phyloP scores from a whole-genome alignment of 371 early-diverging fungal species.

The Smittium mucronatum region DNA sequence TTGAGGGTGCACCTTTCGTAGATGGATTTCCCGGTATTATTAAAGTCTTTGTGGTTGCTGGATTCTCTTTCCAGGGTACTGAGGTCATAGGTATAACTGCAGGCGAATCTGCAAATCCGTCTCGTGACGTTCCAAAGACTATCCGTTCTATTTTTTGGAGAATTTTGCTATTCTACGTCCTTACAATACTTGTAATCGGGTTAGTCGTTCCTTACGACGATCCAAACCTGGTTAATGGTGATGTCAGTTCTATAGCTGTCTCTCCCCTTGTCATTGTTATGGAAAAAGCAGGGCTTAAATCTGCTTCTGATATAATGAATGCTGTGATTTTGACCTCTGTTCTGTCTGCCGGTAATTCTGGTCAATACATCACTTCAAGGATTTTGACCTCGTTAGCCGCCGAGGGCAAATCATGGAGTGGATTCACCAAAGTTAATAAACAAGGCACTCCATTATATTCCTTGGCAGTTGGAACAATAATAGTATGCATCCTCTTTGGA shows the following conservation, averaged over 20 bases:
- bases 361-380: conserved; percentile 50
- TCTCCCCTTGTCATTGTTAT: conserved; percentile 66
- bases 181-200: conserved; percentile 53
- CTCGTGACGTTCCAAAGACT: conserved; percentile 57
- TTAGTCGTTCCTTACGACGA: conserved; percentile 54
- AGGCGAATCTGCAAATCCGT: conserved; percentile 56
- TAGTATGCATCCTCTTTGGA: conserved; percentile 21
- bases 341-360: conserved; percentile 57
- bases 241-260: conserved; percentile 34
- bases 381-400: conserved; percentile 46
- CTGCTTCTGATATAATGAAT: conserved; percentile 53
- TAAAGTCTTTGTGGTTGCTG: conserved; percentile 62
- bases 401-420: conserved; percentile 49
- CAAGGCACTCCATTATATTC: conserved; percentile 27
- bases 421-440: conserved; percentile 22
- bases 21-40: conserved; percentile 51
- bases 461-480: conserved; percentile 15
- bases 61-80: conserved; percentile 81
- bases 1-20: conserved; percentile 59
- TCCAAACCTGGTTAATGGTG: conserved; percentile 35
- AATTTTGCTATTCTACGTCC: conserved; percentile 58
- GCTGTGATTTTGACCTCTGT: conserved; percentile 54
- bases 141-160: conserved; percentile 60
- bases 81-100: conserved; percentile 62
- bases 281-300: conserved; percentile 44